These are phyloP conservation scores for Acephala macrosclerotiorum DNA, from an alignment of 2,329 filamentous ascomycete genomes.

Conservation along the genomic window DNA sequence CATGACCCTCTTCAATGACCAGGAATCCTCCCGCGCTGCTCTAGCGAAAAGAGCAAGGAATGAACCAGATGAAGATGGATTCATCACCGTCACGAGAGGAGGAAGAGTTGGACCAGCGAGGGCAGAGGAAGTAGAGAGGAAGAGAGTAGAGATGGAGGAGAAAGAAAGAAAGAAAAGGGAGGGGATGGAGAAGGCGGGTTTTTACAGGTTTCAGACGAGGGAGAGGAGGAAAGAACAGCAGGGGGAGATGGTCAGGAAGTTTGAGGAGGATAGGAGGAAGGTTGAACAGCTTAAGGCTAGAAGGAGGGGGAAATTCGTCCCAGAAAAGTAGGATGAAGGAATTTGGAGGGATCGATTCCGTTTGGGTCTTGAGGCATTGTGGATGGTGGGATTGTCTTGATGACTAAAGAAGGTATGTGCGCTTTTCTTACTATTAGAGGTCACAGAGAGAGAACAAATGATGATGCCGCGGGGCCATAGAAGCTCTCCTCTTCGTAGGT, in stretches of 20 bases:
- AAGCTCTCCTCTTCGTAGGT: slow-evolving; percentile 47
- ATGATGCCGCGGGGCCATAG: slow-evolving; percentile 62
- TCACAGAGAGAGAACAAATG: slow-evolving; percentile 40
- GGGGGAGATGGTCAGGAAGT: slow-evolving; percentile 71
- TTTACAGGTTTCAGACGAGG: slow-evolving; percentile 84
- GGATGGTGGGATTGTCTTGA: no score
- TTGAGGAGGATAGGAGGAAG: slow-evolving; percentile 79
- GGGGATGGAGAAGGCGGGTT: slow-evolving; percentile 71
- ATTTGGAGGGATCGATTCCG: slow-evolving; percentile 30
- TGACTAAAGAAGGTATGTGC: slow-evolving; percentile 33
- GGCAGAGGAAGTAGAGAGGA: slow-evolving; percentile 72
- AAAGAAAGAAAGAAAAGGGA: slow-evolving; percentile 68
- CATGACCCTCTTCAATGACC: slow-evolving; percentile 81
- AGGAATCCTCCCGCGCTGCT: slow-evolving; percentile 68
- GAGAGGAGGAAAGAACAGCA: slow-evolving; percentile 82
- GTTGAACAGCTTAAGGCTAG: slow-evolving; percentile 75
- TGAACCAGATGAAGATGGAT: slow-evolving; percentile 93
- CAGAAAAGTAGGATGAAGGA: slow-evolving; percentile 50
- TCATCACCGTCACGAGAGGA: slow-evolving; percentile 87
- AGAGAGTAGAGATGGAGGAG: slow-evolving; percentile 65
- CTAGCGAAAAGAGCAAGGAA: slow-evolving; percentile 71
- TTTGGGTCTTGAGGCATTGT: neutral
- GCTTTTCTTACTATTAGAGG: slow-evolving; percentile 10
- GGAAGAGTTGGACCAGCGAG: slow-evolving; percentile 77
- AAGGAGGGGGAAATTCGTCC: slow-evolving; percentile 62